phyloP scores from a whole-genome alignment of 352 stramenopile species.

The Pythium rishiriense region DNA sequence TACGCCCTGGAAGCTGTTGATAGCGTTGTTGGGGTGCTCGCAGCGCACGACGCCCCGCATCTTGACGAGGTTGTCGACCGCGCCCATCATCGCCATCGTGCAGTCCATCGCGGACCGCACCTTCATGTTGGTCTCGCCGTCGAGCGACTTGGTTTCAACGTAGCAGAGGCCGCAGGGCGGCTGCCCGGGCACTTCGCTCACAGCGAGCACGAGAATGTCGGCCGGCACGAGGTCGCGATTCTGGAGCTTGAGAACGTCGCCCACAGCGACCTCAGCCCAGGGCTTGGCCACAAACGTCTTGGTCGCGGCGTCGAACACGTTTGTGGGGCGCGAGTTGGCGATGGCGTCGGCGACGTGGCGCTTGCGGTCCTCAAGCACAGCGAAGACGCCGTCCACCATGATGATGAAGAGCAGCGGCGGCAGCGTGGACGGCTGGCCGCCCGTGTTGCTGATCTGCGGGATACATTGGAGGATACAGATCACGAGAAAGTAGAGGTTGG shows the following conservation, averaged over 20 bases:
- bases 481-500: constrained; percentile 93
- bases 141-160: constrained; percentile 90
- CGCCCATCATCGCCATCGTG: constrained; percentile 56
- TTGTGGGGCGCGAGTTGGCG: constrained; percentile 73
- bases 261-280: constrained; percentile 86
- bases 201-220: constrained; percentile 82
- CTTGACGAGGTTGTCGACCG: constrained; percentile 38
- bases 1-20: constrained; percentile 91
- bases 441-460: constrained; percentile 90
- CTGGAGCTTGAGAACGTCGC: constrained; percentile 75
- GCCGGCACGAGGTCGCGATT: constrained; percentile 86
- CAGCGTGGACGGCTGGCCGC: constrained; percentile 84
- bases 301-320: constrained; percentile 49
- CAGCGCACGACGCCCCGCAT: constrained; percentile 69
- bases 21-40: constrained; percentile 86
- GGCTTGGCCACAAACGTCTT: constrained; percentile 52
- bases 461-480: constrained; percentile 89
- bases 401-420: constrained; percentile 91
- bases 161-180: constrained; percentile 81
- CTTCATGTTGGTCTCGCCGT: constrained; percentile 95
- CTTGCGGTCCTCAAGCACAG: constrained; percentile 86
- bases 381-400: constrained; percentile 87
- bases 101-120: constrained; percentile 77
- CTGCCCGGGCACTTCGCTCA: constrained; percentile 61
- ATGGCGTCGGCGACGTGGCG: constrained; percentile 80